A percentile compares a stretch with the other conserved stretches of the same genome.
Evolutionary conservation across 129 eudicot genomes (phyloP).

Genomic region (Artemisia argyi): DNA sequence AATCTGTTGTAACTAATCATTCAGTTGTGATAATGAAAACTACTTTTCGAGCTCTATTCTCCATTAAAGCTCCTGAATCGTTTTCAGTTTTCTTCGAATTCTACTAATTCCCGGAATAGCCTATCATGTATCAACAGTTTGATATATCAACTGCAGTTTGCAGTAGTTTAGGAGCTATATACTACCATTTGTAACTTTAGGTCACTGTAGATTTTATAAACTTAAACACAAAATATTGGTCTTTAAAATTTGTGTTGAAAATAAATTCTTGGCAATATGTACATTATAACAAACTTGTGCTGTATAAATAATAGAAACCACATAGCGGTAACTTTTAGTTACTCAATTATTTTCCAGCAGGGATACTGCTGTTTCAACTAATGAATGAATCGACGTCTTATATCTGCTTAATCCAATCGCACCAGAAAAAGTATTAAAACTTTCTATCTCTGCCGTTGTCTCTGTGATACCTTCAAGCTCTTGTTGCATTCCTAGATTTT

Average conservation of each 20-base stretch:
- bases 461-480: conserved; percentile 73
- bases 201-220: too few relatives aligned
- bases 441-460: conserved; percentile 84
- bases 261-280: neutral
- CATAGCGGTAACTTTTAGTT: neutral
- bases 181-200: too few relatives aligned
- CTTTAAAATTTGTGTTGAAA: neutral
- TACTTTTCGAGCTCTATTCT: too few relatives aligned
- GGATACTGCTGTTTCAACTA: conserved; percentile 68
- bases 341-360: conserved; percentile 37
- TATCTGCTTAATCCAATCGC: conserved; percentile 80
- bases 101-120: too few relatives aligned
- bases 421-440: conserved; percentile 85
- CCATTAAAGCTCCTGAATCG: too few relatives aligned
- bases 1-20: too few relatives aligned
- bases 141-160: too few relatives aligned
- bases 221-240: too few relatives aligned
- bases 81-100: too few relatives aligned
- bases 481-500: conserved; percentile 46
- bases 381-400: conserved; percentile 59
- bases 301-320: neutral
- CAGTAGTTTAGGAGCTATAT: too few relatives aligned
- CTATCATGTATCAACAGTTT: too few relatives aligned
- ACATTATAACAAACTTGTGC: neutral
- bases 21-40: too few relatives aligned